Base-by-base conservation (phyloP, 768 basidiomycete species). In the Hebeloma cylindrosporum region DNA sequence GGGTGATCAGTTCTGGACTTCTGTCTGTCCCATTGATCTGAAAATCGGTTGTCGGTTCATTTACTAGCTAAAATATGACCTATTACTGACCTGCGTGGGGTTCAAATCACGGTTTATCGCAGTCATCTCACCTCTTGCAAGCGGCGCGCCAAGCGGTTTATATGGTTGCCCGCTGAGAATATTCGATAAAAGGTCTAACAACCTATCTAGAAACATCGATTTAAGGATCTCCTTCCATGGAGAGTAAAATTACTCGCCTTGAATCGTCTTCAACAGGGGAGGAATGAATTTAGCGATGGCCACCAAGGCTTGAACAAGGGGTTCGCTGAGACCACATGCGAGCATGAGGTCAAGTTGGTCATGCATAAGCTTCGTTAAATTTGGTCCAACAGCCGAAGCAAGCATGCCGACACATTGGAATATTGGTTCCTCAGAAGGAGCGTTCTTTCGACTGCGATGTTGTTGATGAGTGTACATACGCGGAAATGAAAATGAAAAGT, bases 321-420 rank as follows among this genome's bases (percentile, higher is more conserved):
- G 83, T 51, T 94, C 93, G 59, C 89, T 94, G 50, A 99, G 67
- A 2, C 93, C 95, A 60, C 88, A 95, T 0, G 84, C 87, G 60
- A 98, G 88, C 89, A 99, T 98, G 30, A 96, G 72, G 62, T 98
- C 94, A 23, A 99, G 79, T 54, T 97, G 88, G 59, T 98, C 96
- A 64, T 97, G 96, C 45, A 99, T 75, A 34, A 95, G 75, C 60
- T 95, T 93, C 0, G 96, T 98, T 35, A 99, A 71, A 63, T 93
- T 95, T 2, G 93, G 93, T 0, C 96, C 96, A 23, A 99, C 93
- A 7, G 96, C 91, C 1, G 83, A 80, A 1, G 94, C 92, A 31
- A 99, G 73, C 93, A 97, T 95, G 27, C 92, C 92, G 47, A 99
- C 80, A 65, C 96, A 98, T 73, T 97, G 91, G 60, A 99, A 98